Evolutionary conservation across 208 protist species (phyloP).

Genomic region (Acanthamoeba quina): DNA sequence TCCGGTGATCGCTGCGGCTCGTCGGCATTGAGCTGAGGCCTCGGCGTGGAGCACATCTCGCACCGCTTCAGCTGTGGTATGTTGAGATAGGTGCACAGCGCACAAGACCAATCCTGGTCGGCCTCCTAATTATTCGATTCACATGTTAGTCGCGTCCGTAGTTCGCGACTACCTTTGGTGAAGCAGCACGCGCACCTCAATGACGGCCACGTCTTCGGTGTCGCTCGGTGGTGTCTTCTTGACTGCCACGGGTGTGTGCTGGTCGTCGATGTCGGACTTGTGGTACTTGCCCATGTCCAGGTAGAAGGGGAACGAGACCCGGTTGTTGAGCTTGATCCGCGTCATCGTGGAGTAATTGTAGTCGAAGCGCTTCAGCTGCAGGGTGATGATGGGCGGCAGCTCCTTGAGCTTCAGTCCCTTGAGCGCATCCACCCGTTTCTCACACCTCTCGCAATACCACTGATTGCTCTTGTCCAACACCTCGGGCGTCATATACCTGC

Average conservation of each 20-base stretch:
- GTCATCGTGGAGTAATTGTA: constrained; percentile 83
- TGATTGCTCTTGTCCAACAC: constrained; percentile 59
- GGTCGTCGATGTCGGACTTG: background rate
- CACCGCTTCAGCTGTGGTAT: constrained; percentile 1
- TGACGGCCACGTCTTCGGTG: background rate
- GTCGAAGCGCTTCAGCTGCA: constrained; percentile 86
- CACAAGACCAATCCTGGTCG: constrained; percentile 46
- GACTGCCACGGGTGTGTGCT: background rate
- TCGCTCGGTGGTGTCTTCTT: background rate
- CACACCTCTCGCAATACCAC: constrained; percentile 77
- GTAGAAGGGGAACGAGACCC: constrained; percentile 77
- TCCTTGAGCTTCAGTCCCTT: constrained; percentile 80
- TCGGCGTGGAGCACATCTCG: constrained; percentile 61
- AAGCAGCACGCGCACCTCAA: background rate
- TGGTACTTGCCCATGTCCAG: constrained; percentile 76
- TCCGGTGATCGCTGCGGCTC: background rate
- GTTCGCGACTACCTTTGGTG: no score
- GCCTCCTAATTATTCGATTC: background rate
- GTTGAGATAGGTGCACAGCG: constrained; percentile 62
- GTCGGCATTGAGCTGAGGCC: background rate
- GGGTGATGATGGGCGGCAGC: constrained; percentile 81
- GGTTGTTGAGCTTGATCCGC: constrained; percentile 83
- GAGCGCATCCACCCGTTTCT: constrained; percentile 76
- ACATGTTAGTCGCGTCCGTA: no score
- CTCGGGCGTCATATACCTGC: constrained; percentile 66